These are phyloP conservation scores for Blastobotrys malaysiensis DNA, from an alignment of 1,139 yeast genomes.

Conservation along the genomic window DNA sequence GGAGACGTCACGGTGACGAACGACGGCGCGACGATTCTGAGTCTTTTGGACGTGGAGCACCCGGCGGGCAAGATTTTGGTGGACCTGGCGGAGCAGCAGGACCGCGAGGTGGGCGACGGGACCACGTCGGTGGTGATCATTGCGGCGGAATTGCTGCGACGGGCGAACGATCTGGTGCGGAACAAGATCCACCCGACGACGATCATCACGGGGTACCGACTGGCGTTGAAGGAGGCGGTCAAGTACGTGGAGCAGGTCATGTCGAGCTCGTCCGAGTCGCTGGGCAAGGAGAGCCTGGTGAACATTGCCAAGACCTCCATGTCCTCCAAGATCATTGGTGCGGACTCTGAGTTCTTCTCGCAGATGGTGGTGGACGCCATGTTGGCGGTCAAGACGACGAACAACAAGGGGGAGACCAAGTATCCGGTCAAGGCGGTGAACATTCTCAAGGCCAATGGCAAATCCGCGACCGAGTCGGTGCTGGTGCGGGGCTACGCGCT, in stretches of 20 bases:
- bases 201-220: conserved; percentile 90
- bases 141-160: conserved; percentile 84
- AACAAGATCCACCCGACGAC: conserved; percentile 97
- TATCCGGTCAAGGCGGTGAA: conserved; percentile 98
- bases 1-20: conserved; percentile 99
- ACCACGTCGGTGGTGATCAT: conserved; percentile 85
- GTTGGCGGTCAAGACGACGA: conserved; percentile 89
- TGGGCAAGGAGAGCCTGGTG: conserved; percentile 71
- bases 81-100: conserved; percentile 98
- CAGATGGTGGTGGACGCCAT: conserved; percentile 92
- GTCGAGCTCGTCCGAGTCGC: conserved; percentile 69
- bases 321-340: conserved; percentile 96
- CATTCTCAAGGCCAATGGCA: conserved; percentile 93
- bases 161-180: conserved; percentile 92
- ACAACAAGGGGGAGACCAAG: conserved; percentile 78
- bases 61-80: conserved; percentile 98
- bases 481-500: conserved; percentile 92
- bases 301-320: conserved; percentile 95
- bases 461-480: conserved; percentile 79
- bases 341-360: conserved; percentile 87
- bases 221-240: conserved; percentile 88
- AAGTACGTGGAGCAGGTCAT: conserved; percentile 83
- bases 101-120: conserved; percentile 98
- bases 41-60: conserved; percentile 91
- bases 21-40: conserved; percentile 95